These are phyloP conservation scores for Pseudonitzschia delicatissima DNA, from an alignment of 108 stramenopile species.

Conservation along the genomic window DNA sequence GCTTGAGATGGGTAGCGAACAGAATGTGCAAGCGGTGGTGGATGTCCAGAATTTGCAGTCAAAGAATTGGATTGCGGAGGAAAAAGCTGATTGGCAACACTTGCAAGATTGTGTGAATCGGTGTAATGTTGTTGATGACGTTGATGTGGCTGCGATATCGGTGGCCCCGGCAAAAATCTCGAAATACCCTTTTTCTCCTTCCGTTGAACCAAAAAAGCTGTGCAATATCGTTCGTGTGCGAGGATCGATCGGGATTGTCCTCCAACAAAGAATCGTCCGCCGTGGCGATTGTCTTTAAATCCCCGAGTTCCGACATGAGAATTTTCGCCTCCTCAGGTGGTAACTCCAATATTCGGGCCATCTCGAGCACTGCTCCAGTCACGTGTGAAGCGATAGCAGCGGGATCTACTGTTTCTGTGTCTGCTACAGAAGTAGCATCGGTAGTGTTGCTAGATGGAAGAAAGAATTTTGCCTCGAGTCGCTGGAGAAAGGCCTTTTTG, in stretches of 20 bases:
- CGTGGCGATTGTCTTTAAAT: slow-evolving; percentile 12
- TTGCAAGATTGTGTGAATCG: not conserved
- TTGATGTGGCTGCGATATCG: not conserved
- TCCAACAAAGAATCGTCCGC: not conserved
- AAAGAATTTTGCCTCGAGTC: not conserved
- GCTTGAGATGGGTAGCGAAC: too few species aligned
- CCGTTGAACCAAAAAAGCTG: slow-evolving; percentile 14
- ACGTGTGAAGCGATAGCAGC: slow-evolving; percentile 7
- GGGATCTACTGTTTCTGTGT: not conserved
- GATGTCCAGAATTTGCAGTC: too few species aligned
- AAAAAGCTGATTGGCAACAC: not conserved
- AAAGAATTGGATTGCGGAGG: too few species aligned
- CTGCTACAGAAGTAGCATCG: not conserved
- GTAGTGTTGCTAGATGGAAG: not conserved
- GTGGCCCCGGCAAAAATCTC: not conserved
- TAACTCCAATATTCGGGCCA: slow-evolving; percentile 1
- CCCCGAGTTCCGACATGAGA: slow-evolving; percentile 10
- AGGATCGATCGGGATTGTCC: slow-evolving; percentile 13
- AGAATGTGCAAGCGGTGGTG: too few species aligned
- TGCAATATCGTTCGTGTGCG: slow-evolving; percentile 5
- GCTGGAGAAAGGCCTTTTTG: slow-evolving; percentile 10
- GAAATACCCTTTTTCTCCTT: not conserved
- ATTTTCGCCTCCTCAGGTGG: slow-evolving; percentile 15
- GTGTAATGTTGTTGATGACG: not conserved
- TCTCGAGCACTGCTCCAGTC: not conserved